Base-by-base conservation (phyloP, 2,329 filamentous ascomycete genomes). In the Alternaria viburni region DNA sequence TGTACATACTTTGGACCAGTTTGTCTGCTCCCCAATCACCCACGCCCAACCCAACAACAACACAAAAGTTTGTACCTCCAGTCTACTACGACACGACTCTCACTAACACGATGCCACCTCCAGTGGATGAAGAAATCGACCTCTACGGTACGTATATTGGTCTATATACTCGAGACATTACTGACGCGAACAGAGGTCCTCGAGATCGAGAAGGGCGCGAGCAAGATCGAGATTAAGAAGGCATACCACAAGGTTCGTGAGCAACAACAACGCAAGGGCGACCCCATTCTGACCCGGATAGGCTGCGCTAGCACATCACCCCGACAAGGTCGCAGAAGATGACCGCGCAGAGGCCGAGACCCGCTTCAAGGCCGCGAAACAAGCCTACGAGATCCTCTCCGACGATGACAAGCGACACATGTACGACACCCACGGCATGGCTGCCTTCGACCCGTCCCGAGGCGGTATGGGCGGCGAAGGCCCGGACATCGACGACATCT, bases 351-450 rank as follows among this genome's bases (percentile, higher is more conserved):
- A 91, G 70, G 93, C 96, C 64, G 96, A 98, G 80, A 86, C 90
- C 77, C 93, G 90, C 77, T 99, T 99, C 89, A 99, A 99, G 83
- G 85, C 90, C 59, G 90, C 97, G 61, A 94, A 92, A 64, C 91
- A 96, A 83, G 96, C 96, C 72, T 99, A 99, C 85, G 96, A 99
- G 79, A 98, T 99, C 78, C 93, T 99, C 59, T 91, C 89, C 82
- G 95, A 99, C 85, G 95, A 98, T 67, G 89, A 98, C 66, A 97
- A 97, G 81, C 91, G 96, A 75, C 87, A 92, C 60, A 83, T 96
- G 66, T 99, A 99, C 84, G 96, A 99, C 77, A 90, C 89, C 66
- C 93, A 97, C 78, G 96, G 96, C 83, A 97, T 98, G 94, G 88
- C 92, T 46, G 96, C 95, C 62, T 98, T 99, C 78, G 93, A 97